A percentile compares a stretch with the other conserved stretches of the same genome.
These are phyloP conservation scores for Myotisia sp. DNA, from an alignment of 2,329 filamentous ascomycete species.

Conservation along the genomic window DNA sequence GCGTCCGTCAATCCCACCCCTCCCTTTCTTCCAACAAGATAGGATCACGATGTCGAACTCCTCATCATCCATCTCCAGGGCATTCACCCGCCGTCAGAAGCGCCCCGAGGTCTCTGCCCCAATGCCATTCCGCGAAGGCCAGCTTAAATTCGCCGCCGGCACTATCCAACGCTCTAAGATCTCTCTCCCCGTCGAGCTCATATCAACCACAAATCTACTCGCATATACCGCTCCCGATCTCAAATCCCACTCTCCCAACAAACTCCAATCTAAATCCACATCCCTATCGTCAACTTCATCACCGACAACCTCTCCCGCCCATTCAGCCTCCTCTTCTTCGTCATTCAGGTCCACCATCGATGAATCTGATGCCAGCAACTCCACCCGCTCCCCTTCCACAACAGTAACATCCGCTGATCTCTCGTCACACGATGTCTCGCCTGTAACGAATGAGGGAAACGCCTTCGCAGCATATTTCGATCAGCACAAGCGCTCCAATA, in stretches of 20 bases:
- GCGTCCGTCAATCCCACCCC: too few relatives aligned
- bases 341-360: conserved; percentile 48
- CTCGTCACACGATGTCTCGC: conserved; percentile 28
- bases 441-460: conserved; percentile 41
- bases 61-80: conserved; percentile 26
- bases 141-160: conserved; percentile 30
- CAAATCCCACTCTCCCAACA: conserved; percentile 4
- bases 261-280: conserved; percentile 17
- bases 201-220: conserved; percentile 92
- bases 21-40: too few relatives aligned
- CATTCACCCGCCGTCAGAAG: conserved; percentile 36
- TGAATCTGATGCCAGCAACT: conserved; percentile 34
- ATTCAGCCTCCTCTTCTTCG: conserved; percentile 40
- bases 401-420: conserved; percentile 32
- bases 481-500: conserved; percentile 54
- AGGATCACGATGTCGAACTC: conserved; percentile 26
- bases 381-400: conserved; percentile 39
- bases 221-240: conserved; percentile 90
- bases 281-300: conserved; percentile 21
- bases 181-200: conserved; percentile 69
- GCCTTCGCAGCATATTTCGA: conserved; percentile 46
- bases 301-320: conserved; percentile 37
- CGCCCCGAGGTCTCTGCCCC: conserved; percentile 32
- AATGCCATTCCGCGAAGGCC: conserved; percentile 32
- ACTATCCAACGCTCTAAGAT: conserved; percentile 45